Conservation (phyloP, 148 eudicot species). For the Chenopodium quinoa region DNA sequence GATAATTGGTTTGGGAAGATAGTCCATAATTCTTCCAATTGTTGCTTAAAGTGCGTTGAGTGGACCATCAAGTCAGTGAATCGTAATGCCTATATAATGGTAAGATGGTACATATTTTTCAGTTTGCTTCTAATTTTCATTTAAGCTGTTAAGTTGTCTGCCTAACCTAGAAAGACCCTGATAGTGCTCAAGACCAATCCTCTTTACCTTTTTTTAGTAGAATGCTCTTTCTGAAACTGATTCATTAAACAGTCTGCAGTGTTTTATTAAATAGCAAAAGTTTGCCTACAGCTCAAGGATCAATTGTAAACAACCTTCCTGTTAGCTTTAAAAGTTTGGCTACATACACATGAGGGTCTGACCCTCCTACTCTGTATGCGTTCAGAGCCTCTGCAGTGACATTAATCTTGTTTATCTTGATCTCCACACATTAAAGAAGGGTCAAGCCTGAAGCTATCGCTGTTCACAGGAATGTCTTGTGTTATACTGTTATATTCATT, state of each 20-base stretch:
- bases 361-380: neutral
- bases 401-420: neutral
- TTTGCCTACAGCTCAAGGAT: neutral
- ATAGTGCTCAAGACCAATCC: neutral
- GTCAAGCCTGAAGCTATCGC: neutral
- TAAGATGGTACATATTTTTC: conserved; percentile 24
- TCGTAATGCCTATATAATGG: conserved; percentile 96
- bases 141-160: neutral
- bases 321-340: neutral
- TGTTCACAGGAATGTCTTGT: neutral
- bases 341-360: neutral
- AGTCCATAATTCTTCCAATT: conserved; percentile 52
- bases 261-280: neutral
- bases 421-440: neutral
- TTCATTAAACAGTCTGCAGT: no score
- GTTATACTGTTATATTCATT: no score
- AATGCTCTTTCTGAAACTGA: neutral
- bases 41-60: conserved; percentile 57
- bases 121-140: neutral
- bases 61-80: conserved; percentile 87
- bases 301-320: neutral
- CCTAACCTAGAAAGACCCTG: neutral
- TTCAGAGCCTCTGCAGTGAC: neutral
- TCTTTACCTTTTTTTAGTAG: neutral
- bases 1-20: conserved; percentile 60